Conservation (phyloP, 441 rosid species). For the Breynia disticha region DNA sequence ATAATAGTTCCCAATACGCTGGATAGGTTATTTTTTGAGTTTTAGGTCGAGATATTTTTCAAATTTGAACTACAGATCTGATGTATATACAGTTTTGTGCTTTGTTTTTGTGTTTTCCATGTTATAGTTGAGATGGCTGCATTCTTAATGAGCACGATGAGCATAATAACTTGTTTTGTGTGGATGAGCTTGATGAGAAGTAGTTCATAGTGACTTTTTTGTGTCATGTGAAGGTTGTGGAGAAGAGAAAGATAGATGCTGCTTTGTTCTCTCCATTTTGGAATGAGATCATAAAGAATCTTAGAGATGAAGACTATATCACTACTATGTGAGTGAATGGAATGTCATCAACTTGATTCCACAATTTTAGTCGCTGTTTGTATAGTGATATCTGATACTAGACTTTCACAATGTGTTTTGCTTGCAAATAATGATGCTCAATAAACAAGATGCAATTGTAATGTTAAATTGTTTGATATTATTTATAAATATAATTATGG, state of each 20-base stretch:
- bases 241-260: slow-evolving; percentile 68
- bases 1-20: no score
- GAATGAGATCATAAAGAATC: slow-evolving; percentile 83
- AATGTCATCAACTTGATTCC: background rate
- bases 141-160: no score
- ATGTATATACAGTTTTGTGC: no score
- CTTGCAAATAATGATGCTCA: background rate
- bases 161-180: no score
- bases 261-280: slow-evolving; percentile 88
- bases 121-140: no score
- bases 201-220: slow-evolving; percentile 2
- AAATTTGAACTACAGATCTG: no score
- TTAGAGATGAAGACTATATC: slow-evolving; percentile 92
- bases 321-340: slow-evolving; percentile 59
- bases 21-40: no score
- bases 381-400: no score
- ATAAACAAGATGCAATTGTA: background rate
- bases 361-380: background rate
- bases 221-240: slow-evolving; percentile 38
- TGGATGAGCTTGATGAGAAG: no score
- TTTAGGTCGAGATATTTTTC: no score
- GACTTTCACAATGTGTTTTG: background rate
- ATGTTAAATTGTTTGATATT: background rate
- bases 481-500: no score
- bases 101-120: no score